These are phyloP conservation scores for Metschnikowia lachancei DNA, from an alignment of 805 yeast species.

Conservation along the genomic window DNA sequence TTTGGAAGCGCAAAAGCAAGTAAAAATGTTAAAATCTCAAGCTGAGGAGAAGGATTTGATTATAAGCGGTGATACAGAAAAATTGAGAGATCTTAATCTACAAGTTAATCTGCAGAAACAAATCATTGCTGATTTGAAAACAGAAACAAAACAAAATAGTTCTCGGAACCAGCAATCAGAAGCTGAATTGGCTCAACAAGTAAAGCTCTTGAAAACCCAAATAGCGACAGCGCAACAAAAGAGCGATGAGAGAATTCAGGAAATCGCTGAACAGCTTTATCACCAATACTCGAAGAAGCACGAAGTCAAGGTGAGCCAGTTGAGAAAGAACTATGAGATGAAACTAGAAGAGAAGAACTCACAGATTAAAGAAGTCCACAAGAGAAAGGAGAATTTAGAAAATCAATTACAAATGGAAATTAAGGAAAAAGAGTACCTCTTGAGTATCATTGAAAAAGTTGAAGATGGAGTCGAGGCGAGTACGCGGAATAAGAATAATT, in stretches of 20 bases:
- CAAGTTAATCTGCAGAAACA: slow-evolving; percentile 22
- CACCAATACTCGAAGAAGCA: slow-evolving; percentile 75
- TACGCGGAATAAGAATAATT: too few species aligned
- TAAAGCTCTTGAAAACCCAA: slow-evolving; percentile 25
- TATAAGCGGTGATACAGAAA: slow-evolving; percentile 31
- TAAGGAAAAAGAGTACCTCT: slow-evolving; percentile 25
- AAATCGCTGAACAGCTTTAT: slow-evolving; percentile 67
- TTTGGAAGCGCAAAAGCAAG: slow-evolving; percentile 2
- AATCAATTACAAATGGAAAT: slow-evolving; percentile 36
- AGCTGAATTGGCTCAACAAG: slow-evolving; percentile 16
- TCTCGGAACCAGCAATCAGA: slow-evolving; percentile 5
- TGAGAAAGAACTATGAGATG: slow-evolving; percentile 24
- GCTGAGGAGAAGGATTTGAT: slow-evolving; percentile 29
- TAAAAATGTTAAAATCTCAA: slow-evolving; percentile 28
- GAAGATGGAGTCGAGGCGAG: not conserved
- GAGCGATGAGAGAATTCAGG: slow-evolving; percentile 53
- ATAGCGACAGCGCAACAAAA: slow-evolving; percentile 43
- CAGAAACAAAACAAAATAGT: not conserved
- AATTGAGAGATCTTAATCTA: slow-evolving; percentile 29
- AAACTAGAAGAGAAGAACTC: slow-evolving; percentile 41
- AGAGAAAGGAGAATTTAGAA: slow-evolving; percentile 53
- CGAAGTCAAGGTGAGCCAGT: slow-evolving; percentile 65
- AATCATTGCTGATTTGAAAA: slow-evolving; percentile 10
- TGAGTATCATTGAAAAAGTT: slow-evolving; percentile 13
- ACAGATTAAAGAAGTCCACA: slow-evolving; percentile 45